These are phyloP conservation scores for Penicillium sp. DNA, from an alignment of 2,329 filamentous ascomycete species.

Conservation along the genomic window DNA sequence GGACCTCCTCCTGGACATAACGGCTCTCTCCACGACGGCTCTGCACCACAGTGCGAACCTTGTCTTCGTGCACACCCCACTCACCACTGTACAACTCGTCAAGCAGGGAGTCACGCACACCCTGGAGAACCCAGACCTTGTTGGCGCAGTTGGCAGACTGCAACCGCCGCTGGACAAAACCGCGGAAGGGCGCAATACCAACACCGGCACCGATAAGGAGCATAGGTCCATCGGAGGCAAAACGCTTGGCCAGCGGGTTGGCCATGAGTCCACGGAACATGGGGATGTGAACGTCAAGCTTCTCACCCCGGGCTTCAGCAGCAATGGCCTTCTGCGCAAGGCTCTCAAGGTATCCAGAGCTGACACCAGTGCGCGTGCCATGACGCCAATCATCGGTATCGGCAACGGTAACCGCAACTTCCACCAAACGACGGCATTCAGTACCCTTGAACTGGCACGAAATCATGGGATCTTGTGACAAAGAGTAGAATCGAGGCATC, in stretches of 20 bases:
- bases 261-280: slow-evolving; percentile 99
- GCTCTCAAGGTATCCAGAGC: slow-evolving; percentile 91
- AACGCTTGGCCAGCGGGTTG: slow-evolving; percentile 90
- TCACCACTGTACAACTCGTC: slow-evolving; percentile 97
- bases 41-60: slow-evolving; percentile 81
- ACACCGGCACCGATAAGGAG: slow-evolving; percentile 95
- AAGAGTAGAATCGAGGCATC: slow-evolving; percentile 98
- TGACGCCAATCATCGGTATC: slow-evolving; percentile 79
- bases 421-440: slow-evolving; percentile 77
- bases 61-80: slow-evolving; percentile 89
- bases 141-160: slow-evolving; percentile 96
- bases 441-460: slow-evolving; percentile 70
- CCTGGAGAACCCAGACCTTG: slow-evolving; percentile 96
- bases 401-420: slow-evolving; percentile 96
- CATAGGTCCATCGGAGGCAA: slow-evolving; percentile 94
- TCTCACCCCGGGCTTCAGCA: slow-evolving; percentile 57
- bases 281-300: slow-evolving; percentile 74
- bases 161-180: slow-evolving; percentile 91
- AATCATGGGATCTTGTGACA: slow-evolving; percentile 93
- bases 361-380: slow-evolving; percentile 77
- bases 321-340: slow-evolving; percentile 74
- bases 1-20: slow-evolving; percentile 96
- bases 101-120: slow-evolving; percentile 87
- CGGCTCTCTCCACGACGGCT: slow-evolving; percentile 76
- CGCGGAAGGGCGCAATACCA: slow-evolving; percentile 94